phyloP scores from a whole-genome alignment of 2,329 filamentous ascomycete species.

The Aspergillus tanneri region DNA sequence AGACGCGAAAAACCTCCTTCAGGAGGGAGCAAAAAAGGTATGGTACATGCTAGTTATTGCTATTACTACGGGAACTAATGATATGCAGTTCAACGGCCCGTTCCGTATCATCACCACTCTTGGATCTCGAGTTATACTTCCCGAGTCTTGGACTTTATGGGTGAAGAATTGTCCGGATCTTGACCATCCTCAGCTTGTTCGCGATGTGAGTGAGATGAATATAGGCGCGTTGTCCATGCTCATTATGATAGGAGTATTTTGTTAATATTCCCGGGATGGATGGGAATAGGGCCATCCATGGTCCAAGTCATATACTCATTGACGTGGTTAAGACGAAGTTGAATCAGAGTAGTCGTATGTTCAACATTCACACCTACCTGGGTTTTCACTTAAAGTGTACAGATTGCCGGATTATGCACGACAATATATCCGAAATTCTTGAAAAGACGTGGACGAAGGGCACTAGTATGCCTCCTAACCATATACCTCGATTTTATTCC shows the following conservation, averaged over 20 bases:
- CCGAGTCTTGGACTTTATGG: constrained; percentile 2
- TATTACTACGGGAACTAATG: too few species aligned
- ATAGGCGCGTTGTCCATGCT: neutral
- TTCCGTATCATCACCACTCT: constrained; percentile 8
- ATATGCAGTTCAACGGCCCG: constrained; percentile 1
- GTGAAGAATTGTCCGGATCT: constrained; percentile 4
- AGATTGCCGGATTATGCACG: constrained; percentile 1
- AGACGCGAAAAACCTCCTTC: neutral
- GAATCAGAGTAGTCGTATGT: constrained; percentile 9
- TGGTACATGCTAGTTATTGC: too few species aligned
- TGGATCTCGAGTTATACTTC: constrained; percentile 7
- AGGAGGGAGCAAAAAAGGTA: neutral
- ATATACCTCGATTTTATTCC: neutral
- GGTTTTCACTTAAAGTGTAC: neutral
- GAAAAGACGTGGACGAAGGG: constrained; percentile 9
- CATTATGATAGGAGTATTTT: constrained; percentile 6
- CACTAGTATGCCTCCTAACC: too few species aligned
- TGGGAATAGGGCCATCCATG: neutral
- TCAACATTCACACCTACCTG: neutral
- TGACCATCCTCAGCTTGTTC: constrained; percentile 5
- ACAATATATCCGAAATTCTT: constrained; percentile 5
- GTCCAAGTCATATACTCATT: neutral
- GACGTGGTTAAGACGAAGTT: constrained; percentile 3
- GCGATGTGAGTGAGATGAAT: neutral
- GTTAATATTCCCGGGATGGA: constrained; percentile 4